These are phyloP conservation scores for Mycena filopes DNA, from an alignment of 768 basidiomycete genomes.

Conservation along the genomic window DNA sequence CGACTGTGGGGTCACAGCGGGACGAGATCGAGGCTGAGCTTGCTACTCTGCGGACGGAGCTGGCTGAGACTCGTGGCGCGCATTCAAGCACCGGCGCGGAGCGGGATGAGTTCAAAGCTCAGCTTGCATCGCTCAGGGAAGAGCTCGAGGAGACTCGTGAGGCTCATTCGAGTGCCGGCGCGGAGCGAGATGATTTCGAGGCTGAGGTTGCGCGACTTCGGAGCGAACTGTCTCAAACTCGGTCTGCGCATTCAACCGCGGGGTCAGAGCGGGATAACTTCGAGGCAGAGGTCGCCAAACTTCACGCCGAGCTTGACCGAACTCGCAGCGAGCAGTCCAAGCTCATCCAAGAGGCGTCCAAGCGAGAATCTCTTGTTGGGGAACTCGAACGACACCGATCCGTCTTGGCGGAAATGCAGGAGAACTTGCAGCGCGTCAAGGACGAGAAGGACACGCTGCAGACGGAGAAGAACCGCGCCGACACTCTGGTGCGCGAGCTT, in stretches of 20 bases:
- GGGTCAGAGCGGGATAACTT: slow-evolving; percentile 58
- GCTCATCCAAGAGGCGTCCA: slow-evolving; percentile 77
- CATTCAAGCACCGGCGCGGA: slow-evolving; percentile 45
- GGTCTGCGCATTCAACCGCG: slow-evolving; percentile 62
- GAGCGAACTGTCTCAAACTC: slow-evolving; percentile 67
- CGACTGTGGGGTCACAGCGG: slow-evolving; percentile 55
- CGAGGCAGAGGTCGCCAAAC: slow-evolving; percentile 56
- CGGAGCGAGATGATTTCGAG: slow-evolving; percentile 56
- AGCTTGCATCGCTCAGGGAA: slow-evolving; percentile 50
- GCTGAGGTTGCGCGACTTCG: slow-evolving; percentile 62
- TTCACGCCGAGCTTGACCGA: slow-evolving; percentile 64
- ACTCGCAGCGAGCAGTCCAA: slow-evolving; percentile 69
- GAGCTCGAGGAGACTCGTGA: slow-evolving; percentile 42
- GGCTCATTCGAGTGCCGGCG: slow-evolving; percentile 58
- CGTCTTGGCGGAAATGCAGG: slow-evolving; percentile 79
- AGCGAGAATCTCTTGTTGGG: slow-evolving; percentile 75
- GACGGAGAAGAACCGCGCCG: slow-evolving; percentile 76
- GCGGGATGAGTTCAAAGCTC: slow-evolving; percentile 42
- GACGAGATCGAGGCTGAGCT: slow-evolving; percentile 60
- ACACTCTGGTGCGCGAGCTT: slow-evolving; percentile 77
- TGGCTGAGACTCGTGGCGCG: slow-evolving; percentile 57
- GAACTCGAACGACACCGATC: slow-evolving; percentile 85
- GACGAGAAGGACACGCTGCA: slow-evolving; percentile 85
- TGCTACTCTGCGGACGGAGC: slow-evolving; percentile 65
- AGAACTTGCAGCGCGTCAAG: slow-evolving; percentile 79